Percentiles rank a stretch among this genome's conserved stretches.
Evolutionary conservation across 257 asterid genomes (phyloP).

Genomic region (Gentiana straminea): DNA sequence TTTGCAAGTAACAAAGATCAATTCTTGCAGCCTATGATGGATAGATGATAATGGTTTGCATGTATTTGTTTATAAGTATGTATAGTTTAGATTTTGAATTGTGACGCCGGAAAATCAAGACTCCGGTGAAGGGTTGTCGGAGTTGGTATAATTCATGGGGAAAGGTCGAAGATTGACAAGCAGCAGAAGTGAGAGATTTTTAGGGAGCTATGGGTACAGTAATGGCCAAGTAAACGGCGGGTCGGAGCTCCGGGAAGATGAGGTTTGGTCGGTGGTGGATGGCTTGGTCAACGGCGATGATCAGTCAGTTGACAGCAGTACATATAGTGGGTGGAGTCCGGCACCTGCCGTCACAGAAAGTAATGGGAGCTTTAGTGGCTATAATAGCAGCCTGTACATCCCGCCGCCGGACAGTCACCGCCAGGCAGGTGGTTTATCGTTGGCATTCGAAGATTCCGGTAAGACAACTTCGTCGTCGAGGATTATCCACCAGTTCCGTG

Average conservation of each 20-base stretch:
- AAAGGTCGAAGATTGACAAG: constrained; percentile 56
- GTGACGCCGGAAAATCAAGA: constrained; percentile 24
- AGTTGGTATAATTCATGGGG: constrained; percentile 34
- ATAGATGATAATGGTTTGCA: too few species aligned
- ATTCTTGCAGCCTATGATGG: too few species aligned
- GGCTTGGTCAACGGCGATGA: constrained; percentile 28
- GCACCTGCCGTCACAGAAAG: constrained; percentile 38
- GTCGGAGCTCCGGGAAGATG: constrained; percentile 67
- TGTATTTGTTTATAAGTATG: too few species aligned
- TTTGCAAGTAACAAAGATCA: too few species aligned
- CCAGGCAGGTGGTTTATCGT: constrained; percentile 51
- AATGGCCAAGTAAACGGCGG: constrained; percentile 24
- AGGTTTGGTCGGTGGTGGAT: constrained; percentile 60
- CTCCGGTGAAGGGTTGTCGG: constrained; percentile 31
- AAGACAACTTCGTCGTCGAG: constrained; percentile 26
- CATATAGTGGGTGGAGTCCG: constrained; percentile 22
- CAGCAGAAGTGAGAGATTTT: constrained; percentile 51
- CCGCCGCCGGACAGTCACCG: constrained; percentile 20
- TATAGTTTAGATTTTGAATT: too few species aligned
- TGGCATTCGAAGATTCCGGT: constrained; percentile 49
- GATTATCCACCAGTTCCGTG: constrained; percentile 47
- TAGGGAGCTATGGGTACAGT: constrained; percentile 36
- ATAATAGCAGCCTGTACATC: constrained; percentile 20
- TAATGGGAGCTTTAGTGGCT: constrained; percentile 19
- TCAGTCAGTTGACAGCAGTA: constrained; percentile 14